Conservation (phyloP, 169 alveolate species). For the Miamiensis avidus region DNA sequence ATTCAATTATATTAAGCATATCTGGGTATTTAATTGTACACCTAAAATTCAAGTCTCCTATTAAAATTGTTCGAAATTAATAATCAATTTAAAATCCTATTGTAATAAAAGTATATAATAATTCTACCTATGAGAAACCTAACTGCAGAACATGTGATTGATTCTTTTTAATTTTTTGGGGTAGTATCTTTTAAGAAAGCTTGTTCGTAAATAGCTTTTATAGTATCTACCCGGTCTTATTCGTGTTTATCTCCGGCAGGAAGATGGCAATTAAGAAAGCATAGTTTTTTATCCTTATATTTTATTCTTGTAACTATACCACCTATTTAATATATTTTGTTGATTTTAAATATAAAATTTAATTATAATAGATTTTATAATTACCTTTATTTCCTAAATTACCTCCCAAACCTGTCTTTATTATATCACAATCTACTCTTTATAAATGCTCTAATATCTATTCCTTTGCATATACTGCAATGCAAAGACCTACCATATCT, state of each 20-base stretch:
- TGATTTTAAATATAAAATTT: no score
- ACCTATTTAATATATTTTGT: background rate
- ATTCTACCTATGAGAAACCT: background rate
- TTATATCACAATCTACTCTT: slow-evolving; percentile 24
- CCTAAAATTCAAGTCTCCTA: background rate
- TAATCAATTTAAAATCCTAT: background rate
- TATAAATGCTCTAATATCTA: background rate
- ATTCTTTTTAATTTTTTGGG: background rate
- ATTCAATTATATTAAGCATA: background rate
- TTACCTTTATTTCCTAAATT: slow-evolving; percentile 89
- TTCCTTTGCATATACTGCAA: background rate
- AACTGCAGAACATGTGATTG: background rate
- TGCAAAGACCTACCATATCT: background rate
- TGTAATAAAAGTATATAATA: background rate
- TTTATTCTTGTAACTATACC: background rate
- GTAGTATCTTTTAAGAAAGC: background rate
- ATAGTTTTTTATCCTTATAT: background rate
- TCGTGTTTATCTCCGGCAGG: background rate
- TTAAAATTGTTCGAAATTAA: background rate
- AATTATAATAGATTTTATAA: no score
- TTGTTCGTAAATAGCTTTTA: background rate
- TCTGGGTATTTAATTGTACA: background rate
- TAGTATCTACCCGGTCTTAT: background rate
- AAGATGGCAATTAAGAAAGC: background rate
- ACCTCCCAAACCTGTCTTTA: slow-evolving; percentile 89